phyloP scores from a whole-genome alignment of 139 green algal species.

The Coelastrella sp. region DNA sequence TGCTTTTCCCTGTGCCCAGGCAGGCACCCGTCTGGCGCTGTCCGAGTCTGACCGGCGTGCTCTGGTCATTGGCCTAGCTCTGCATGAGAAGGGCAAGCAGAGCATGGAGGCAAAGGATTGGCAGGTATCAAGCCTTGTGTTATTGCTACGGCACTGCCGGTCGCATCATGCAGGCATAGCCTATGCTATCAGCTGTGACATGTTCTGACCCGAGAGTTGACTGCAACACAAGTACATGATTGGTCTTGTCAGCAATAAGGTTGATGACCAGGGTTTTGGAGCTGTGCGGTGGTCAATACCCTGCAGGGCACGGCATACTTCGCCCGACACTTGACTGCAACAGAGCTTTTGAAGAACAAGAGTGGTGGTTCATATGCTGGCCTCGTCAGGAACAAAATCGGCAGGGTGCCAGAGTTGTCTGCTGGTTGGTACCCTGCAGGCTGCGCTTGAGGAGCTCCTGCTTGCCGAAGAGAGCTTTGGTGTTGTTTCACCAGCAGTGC shows the following conservation, averaged over 20 bases:
- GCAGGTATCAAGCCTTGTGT: neutral
- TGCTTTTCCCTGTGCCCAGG: too few species aligned
- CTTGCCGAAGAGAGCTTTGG: slow-evolving; percentile 73
- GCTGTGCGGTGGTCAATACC: too few species aligned
- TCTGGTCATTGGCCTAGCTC: slow-evolving; percentile 67
- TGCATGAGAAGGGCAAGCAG: slow-evolving; percentile 70
- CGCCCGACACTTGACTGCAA: too few species aligned
- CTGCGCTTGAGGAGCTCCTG: slow-evolving; percentile 68
- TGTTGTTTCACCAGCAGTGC: slow-evolving; percentile 23
- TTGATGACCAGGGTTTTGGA: too few species aligned
- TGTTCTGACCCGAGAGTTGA: too few species aligned
- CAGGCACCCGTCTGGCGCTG: slow-evolving; percentile 46
- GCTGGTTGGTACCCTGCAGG: neutral
- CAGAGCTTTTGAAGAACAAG: too few species aligned
- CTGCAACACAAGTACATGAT: too few species aligned
- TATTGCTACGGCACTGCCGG: neutral
- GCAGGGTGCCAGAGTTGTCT: neutral
- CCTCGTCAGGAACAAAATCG: neutral
- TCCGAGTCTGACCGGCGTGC: slow-evolving; percentile 55
- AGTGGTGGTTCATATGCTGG: neutral
- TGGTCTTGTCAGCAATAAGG: too few species aligned
- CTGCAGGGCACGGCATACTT: too few species aligned
- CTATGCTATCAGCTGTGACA: too few species aligned
- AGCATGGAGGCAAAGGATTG: slow-evolving; percentile 34
- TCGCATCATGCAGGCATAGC: neutral